These are phyloP conservation scores for Erythrophleum fordii DNA, from an alignment of 306 rosid genomes.

Conservation along the genomic window DNA sequence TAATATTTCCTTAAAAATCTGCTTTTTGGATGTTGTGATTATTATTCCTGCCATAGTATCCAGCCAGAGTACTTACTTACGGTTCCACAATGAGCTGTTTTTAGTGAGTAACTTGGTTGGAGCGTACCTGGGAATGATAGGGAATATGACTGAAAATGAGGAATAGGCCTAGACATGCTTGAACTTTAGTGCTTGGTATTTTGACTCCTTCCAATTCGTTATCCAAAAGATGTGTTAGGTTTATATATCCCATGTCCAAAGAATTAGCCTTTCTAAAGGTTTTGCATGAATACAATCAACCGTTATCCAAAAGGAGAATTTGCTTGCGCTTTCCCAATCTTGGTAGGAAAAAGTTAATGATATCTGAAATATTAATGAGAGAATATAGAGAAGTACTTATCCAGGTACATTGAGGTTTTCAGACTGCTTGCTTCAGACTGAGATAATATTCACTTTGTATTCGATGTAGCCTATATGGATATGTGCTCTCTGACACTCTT, in stretches of 20 bases:
- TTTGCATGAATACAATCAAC: background rate
- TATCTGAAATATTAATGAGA: background rate
- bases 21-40: background rate
- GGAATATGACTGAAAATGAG: background rate
- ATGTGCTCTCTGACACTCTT: background rate
- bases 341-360: background rate
- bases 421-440: slow-evolving; percentile 20
- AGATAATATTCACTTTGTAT: slow-evolving; percentile 1
- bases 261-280: background rate
- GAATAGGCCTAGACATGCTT: background rate
- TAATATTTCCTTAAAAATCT: background rate
- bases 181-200: background rate
- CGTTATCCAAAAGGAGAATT: background rate
- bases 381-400: background rate
- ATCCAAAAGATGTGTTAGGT: slow-evolving; percentile 2
- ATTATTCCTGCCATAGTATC: background rate
- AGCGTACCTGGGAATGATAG: background rate
- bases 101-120: background rate
- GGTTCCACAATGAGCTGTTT: background rate
- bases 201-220: background rate
- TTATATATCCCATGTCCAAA: background rate
- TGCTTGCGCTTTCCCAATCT: background rate
- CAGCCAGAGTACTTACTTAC: background rate
- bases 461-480: background rate
- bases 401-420: background rate